Percentiles rank a stretch among this genome's conserved stretches.
These are phyloP conservation scores for Jamesozyma piceae DNA, from an alignment of 805 yeast genomes.

Conservation along the genomic window DNA sequence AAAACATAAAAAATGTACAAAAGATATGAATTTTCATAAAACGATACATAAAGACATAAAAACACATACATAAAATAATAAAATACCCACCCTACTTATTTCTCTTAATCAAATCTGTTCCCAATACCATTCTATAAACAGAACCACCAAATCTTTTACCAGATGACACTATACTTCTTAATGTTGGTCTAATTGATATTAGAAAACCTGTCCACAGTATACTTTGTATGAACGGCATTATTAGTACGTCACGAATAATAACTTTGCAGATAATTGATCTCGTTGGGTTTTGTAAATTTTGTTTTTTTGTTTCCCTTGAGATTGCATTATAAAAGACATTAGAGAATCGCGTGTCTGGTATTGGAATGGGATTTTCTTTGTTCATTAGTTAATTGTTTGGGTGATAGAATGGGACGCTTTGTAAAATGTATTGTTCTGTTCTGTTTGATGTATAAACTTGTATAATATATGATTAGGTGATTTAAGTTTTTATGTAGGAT, in stretches of 20 bases:
- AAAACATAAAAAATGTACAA: no score
- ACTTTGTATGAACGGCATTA: constrained; percentile 49
- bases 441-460: no score
- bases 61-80: no score
- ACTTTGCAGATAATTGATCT: constrained; percentile 30
- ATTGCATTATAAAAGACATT: constrained; percentile 43
- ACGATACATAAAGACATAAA: no score
- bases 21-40: no score
- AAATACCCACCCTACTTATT: no score
- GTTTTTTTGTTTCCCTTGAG: constrained; percentile 19
- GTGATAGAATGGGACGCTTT: no score
- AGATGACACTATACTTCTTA: constrained; percentile 6
- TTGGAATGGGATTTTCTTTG: constrained; percentile 9
- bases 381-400: neutral
- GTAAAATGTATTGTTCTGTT: no score
- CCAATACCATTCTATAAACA: constrained; percentile 1
- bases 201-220: constrained; percentile 37
- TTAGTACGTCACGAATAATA: constrained; percentile 40
- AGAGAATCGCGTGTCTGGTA: constrained; percentile 64
- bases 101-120: neutral
- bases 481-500: no score
- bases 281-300: constrained; percentile 10
- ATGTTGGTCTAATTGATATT: constrained; percentile 33
- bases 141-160: neutral
- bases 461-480: no score